Evolutionary conservation across 2,329 filamentous ascomycete species (phyloP), one percentile per base, ranked within the genome.

Genomic region (Phialocephala sp.): DNA sequence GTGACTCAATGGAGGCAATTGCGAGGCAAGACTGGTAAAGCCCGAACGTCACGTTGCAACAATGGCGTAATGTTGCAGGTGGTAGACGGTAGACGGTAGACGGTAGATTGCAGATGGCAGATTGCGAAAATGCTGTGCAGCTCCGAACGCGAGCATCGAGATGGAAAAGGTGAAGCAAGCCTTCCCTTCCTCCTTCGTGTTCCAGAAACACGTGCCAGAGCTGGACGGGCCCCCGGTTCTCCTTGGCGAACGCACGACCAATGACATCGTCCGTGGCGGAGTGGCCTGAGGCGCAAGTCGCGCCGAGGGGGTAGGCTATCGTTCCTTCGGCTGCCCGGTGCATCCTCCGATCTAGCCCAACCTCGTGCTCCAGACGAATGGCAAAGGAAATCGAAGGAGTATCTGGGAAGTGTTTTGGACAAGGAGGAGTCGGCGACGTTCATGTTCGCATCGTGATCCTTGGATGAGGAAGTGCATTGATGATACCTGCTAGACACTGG

Each of bases 21-120:
- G 54, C 24, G 11, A 15, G 35, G 20, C 39, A 45, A 43, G 4
- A n/a, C 4, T 11, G 12, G 35, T 57, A 43, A 45, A 63, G 27
- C n/a, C n/a, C 47, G 35, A 55, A 43, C 58, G 62, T 60, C 56
- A 60, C 62, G 56, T 60, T 64, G 62, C 55, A 50, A 61, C 43
- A 50, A 61, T 63, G 57, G 43, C 39, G 60, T 45, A 61, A 32
- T 60, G 36, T 27, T 66, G 64, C 60, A 62, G 60, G 59, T 56
- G 14, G 15, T 32, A 3, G 27, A 32, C 6, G 3, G 6, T 6
- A 32, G 27, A 32, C 6, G 43, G 59, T 3, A 12, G 9, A 41
- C n/a, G n/a, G 15, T 32, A 3, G 27, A 32, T 32, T 32, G 6
- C 27, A 32, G 27, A 32, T 32, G 43, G 59, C 11, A 12, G 9